phyloP scores from a whole-genome alignment of 225 moss, liverwort and hornwort species.

The Straminergon stramineum region DNA sequence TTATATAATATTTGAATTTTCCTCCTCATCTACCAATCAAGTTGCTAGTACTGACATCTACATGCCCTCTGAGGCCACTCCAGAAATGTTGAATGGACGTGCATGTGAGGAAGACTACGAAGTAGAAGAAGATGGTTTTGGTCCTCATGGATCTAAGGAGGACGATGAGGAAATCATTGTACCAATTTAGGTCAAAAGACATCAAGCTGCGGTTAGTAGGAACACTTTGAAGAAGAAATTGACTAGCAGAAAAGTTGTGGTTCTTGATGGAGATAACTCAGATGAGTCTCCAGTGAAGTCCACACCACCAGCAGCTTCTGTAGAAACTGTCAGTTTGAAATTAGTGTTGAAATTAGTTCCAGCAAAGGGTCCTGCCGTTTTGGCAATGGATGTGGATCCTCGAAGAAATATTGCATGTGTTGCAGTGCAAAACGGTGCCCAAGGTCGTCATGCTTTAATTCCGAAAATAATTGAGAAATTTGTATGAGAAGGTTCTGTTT shows the following conservation, averaged over 20 bases:
- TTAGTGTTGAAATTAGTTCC: too few relatives aligned
- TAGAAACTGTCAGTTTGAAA: too few relatives aligned
- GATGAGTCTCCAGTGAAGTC: too few relatives aligned
- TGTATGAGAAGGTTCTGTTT: background rate
- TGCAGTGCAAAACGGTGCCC: conserved; percentile 4
- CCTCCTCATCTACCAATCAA: background rate
- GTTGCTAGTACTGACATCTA: background rate
- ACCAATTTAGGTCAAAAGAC: background rate
- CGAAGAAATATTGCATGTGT: background rate
- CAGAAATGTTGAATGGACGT: background rate
- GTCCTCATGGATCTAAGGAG: background rate
- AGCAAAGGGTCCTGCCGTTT: background rate
- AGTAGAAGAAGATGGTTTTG: background rate
- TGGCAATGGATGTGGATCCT: background rate
- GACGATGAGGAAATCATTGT: conserved; percentile 6
- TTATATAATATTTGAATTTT: too few relatives aligned
- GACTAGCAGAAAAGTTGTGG: too few relatives aligned
- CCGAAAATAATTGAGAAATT: background rate
- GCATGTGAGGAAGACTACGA: background rate
- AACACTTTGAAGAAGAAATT: too few relatives aligned
- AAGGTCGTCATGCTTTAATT: background rate
- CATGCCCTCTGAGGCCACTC: conserved; percentile 7
- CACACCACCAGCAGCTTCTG: too few relatives aligned
- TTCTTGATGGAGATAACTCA: too few relatives aligned
- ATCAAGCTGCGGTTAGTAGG: background rate